phyloP scores from a whole-genome alignment of 2,329 filamentous ascomycete species.

The Cercospora janseana region DNA sequence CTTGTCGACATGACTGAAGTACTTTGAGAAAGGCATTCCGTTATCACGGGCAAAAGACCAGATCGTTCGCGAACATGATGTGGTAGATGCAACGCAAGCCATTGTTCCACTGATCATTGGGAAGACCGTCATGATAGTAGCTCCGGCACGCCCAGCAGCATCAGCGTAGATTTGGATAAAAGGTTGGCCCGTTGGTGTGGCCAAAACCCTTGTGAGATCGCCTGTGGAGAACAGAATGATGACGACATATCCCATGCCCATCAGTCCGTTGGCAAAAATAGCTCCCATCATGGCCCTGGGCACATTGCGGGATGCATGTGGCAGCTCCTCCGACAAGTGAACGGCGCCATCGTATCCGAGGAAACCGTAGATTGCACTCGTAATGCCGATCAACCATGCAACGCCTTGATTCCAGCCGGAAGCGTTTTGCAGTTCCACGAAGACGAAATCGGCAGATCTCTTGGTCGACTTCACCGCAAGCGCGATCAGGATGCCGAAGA shows the following conservation, averaged over 20 bases:
- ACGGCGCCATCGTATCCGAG: slow-evolving; percentile 30
- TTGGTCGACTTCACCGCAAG: not conserved
- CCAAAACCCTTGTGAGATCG: slow-evolving; percentile 32
- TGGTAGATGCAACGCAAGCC: slow-evolving; percentile 38
- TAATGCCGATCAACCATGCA: slow-evolving; percentile 27
- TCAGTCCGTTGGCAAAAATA: slow-evolving; percentile 23
- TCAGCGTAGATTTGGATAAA: slow-evolving; percentile 40
- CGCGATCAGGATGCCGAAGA: not conserved
- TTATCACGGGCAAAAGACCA: slow-evolving; percentile 33
- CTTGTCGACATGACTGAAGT: slow-evolving; percentile 20
- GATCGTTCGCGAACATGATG: slow-evolving; percentile 42
- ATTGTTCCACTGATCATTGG: slow-evolving; percentile 37
- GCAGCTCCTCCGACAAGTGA: slow-evolving; percentile 34
- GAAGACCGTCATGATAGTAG: slow-evolving; percentile 34
- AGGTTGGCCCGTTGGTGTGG: slow-evolving; percentile 28
- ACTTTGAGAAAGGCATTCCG: slow-evolving; percentile 30
- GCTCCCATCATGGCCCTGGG: slow-evolving; percentile 29
- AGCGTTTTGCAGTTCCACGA: not conserved
- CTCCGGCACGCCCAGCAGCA: slow-evolving; percentile 31
- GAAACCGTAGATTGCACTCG: not conserved
- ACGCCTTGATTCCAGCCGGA: slow-evolving; percentile 49
- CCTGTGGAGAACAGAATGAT: slow-evolving; percentile 40
- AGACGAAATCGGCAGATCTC: not conserved
- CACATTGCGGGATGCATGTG: slow-evolving; percentile 27
- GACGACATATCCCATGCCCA: slow-evolving; percentile 28